Evolutionary conservation across 2,329 filamentous ascomycete species (phyloP), one percentile per base, ranked within the genome.

Genomic region (Aspergillus persii): DNA sequence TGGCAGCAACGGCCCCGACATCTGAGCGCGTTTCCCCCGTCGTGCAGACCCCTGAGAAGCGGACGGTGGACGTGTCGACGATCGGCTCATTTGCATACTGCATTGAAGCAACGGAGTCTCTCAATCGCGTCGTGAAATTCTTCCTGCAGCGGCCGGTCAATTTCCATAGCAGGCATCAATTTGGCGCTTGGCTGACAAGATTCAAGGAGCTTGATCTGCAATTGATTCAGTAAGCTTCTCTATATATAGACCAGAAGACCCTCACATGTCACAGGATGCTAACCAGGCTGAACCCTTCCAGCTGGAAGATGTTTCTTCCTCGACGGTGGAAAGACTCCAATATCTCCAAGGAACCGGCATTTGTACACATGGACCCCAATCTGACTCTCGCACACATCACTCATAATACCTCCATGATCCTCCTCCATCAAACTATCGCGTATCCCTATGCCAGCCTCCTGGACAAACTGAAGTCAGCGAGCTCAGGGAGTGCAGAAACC

Each of bases 381-480:
- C 67, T 83, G 18, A 82, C 81, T 0, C 65, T 82, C 0, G 80
- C 80, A 0, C 80, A 83, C 36, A 71, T 80, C 8, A 82, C 79
- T 0, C 81, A 83, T 50, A 82, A 82, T 56, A 77, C 79, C 0
- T 80, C 80, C 0, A 81, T 81, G 69, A 81, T 83, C 27, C 68
- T 82, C 0, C 67, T 83, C 0, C 81, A 83, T 55, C 80, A 83
- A 48, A 69, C 71, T 5, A 81, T 83, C 44, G 81, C 80, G 0
- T 82, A 80, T 49, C 79, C 79, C 0, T 69, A 66, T 0, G 61
- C 61, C 0, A 65, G 74, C 2, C 73, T 71, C 72, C 60, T 62
- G 31, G 66, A 63, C 66, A 60, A 69, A 54, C 70, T 75, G 3
- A 69, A 72, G 56, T 61, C 82, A 5, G 80, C 81, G 0, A 81